Base-by-base conservation (phyloP, 2,329 filamentous ascomycete genomes). In the Canariomyces notabilis region DNA sequence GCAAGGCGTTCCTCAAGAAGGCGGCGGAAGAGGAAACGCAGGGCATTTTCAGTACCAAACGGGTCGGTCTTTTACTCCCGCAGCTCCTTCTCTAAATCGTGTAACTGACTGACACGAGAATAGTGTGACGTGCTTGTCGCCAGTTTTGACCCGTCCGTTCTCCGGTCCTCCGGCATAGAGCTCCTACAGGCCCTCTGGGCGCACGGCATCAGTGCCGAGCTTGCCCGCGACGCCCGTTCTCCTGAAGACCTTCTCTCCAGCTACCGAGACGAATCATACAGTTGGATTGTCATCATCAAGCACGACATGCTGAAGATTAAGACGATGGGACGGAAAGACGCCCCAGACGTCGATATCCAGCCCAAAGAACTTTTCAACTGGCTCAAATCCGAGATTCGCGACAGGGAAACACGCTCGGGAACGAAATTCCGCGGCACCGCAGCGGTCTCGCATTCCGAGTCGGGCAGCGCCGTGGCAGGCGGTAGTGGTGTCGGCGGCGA, bases 261-360 rank as follows among this genome's bases (percentile, higher is more conserved):
- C 59, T 85, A 94, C 59, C 77, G 85, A 12, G 85, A 89, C 46
- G 85, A 89, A 55, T 76, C 76, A 21, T 87, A 95, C 64, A 85
- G 79, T 20, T 97, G 90, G 88, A 81, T 95, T 49, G 80, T 96
- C 31, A 85, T 94, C 51, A 83, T 95, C 59, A 95, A 95, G 63
- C 84, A 81, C 59, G 83, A 79, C 58, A 82, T 71, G 67, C 74
- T 94, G 38, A 95, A 94, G 67, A 78, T 95, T 53, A 87, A 85
- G 61, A 88, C 80, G 11, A 79, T 90, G 60, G 77, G 81, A 23
- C 81, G 83, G 49, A 93, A 86, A 59, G 88, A 94, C 50, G 72
- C 81, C 7, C 69, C 74, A 21, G 89, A 94, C 57, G 79, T 77
- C 4, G 93, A 97, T 54, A 76, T 97, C 33, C 78, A 83, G 3